phyloP scores from a whole-genome alignment of 129 eudicot genomes.

The Ambrosia trifida region DNA sequence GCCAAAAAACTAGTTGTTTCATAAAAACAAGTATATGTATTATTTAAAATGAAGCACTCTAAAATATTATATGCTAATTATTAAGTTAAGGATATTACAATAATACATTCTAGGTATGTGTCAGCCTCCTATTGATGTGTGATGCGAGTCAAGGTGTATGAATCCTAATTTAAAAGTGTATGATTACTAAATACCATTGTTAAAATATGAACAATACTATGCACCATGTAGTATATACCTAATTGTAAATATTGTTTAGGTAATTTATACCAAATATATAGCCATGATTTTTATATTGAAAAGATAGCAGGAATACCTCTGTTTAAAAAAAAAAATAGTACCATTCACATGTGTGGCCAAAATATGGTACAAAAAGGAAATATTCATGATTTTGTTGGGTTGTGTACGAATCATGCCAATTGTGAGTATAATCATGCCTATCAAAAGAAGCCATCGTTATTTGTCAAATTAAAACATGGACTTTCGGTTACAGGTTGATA shows the following conservation, averaged over 20 bases:
- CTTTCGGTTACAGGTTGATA: too few species aligned
- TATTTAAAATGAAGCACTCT: too few species aligned
- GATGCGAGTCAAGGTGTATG: too few species aligned
- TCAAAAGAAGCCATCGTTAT: not conserved
- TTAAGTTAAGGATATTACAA: too few species aligned
- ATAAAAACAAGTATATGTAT: too few species aligned
- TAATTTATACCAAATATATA: not conserved
- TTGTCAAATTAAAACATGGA: not conserved
- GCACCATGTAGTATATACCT: not conserved
- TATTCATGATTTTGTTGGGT: conserved; percentile 31
- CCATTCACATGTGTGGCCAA: conserved; percentile 27
- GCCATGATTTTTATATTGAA: not conserved
- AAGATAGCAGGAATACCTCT: too few species aligned
- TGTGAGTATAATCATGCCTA: conserved; percentile 28
- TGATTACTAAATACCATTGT: too few species aligned
- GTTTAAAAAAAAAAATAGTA: not conserved
- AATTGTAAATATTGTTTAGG: not conserved
- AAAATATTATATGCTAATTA: too few species aligned
- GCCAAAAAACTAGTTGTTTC: too few species aligned
- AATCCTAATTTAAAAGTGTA: too few species aligned
- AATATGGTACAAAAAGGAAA: conserved; percentile 25
- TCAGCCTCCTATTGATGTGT: too few species aligned
- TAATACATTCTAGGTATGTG: too few species aligned
- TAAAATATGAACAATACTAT: not conserved
- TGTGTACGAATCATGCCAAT: conserved; percentile 19